Evolutionary conservation across 768 basidiomycete species (phyloP).

Genomic region (Paxillus involutus): DNA sequence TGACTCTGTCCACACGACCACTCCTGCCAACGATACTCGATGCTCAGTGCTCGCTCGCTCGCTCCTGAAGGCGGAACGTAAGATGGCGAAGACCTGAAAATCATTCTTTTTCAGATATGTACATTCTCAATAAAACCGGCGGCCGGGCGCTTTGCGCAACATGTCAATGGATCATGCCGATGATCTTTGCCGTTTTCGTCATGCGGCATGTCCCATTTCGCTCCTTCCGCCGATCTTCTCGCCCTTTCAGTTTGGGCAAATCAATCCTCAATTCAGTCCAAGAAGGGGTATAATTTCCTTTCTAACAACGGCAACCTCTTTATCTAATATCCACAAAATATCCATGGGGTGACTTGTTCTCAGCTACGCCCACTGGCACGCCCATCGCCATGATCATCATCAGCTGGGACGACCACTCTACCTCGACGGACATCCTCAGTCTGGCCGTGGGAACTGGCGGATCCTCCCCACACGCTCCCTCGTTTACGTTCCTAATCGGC

Average conservation of each 20-base stretch:
- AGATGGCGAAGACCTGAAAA: constrained; percentile 11
- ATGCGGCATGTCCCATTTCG: constrained; percentile 7
- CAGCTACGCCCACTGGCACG: too few relatives aligned
- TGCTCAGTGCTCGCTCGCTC: too few relatives aligned
- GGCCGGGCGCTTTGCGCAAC: constrained; percentile 16
- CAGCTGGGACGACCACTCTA: too few relatives aligned
- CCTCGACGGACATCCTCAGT: too few relatives aligned
- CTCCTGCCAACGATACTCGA: too few relatives aligned
- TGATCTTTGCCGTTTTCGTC: constrained; percentile 30
- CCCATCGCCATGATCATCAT: too few relatives aligned
- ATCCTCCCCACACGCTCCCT: background rate
- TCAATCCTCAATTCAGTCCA: constrained; percentile 20
- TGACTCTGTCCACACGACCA: too few relatives aligned
- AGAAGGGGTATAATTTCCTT: background rate
- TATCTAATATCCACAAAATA: background rate
- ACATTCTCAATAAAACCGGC: constrained; percentile 14
- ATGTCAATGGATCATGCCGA: constrained; percentile 6
- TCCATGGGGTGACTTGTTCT: background rate
- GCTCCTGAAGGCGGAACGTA: too few relatives aligned
- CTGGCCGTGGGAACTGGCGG: too few relatives aligned
- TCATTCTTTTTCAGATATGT: constrained; percentile 9
- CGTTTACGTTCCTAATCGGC: constrained; percentile 6
- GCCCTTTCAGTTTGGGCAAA: constrained; percentile 25
- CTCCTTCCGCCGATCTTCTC: constrained; percentile 34
- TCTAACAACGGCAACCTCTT: background rate